Evolutionary conservation across 495 filamentous ascomycete species (phyloP).

Genomic region (Aspergillus mulundensis): DNA sequence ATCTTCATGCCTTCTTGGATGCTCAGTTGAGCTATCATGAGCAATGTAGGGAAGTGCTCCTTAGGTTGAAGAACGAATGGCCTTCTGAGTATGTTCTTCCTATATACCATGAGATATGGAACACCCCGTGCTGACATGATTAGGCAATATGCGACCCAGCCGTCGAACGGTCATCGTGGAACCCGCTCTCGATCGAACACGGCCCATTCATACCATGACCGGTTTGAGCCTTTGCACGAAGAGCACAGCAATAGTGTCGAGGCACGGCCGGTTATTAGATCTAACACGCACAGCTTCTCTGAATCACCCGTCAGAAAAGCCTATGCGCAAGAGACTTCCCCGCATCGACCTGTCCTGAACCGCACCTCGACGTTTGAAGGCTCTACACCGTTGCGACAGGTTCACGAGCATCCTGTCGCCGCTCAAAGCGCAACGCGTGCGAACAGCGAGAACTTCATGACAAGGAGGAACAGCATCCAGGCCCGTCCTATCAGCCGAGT

Average conservation of each 20-base stretch:
- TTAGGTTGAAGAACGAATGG: constrained; percentile 66
- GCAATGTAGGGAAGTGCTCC: constrained; percentile 71
- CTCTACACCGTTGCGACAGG: constrained; percentile 49
- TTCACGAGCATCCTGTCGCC: constrained; percentile 37
- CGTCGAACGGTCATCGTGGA: constrained; percentile 32
- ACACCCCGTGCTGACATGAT: background rate
- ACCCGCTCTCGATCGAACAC: constrained; percentile 58
- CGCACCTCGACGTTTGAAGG: constrained; percentile 56
- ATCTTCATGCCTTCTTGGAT: constrained; percentile 79
- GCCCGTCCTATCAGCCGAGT: constrained; percentile 38
- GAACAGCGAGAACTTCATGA: constrained; percentile 52
- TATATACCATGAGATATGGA: background rate
- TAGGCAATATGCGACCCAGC: constrained; percentile 26
- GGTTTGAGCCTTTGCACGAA: constrained; percentile 56
- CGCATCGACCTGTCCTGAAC: constrained; percentile 39
- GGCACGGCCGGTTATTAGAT: constrained; percentile 59
- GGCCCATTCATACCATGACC: constrained; percentile 56
- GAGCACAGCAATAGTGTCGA: constrained; percentile 42
- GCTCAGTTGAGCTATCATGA: constrained; percentile 91
- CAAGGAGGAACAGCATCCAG: constrained; percentile 39
- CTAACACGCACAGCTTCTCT: constrained; percentile 39
- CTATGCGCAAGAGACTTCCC: constrained; percentile 15
- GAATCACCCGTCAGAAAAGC: constrained; percentile 35
- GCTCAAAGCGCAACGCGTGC: constrained; percentile 48
- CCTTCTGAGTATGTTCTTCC: constrained; percentile 49